Conservation (phyloP, 257 asterid species). For the Plantago major region DNA sequence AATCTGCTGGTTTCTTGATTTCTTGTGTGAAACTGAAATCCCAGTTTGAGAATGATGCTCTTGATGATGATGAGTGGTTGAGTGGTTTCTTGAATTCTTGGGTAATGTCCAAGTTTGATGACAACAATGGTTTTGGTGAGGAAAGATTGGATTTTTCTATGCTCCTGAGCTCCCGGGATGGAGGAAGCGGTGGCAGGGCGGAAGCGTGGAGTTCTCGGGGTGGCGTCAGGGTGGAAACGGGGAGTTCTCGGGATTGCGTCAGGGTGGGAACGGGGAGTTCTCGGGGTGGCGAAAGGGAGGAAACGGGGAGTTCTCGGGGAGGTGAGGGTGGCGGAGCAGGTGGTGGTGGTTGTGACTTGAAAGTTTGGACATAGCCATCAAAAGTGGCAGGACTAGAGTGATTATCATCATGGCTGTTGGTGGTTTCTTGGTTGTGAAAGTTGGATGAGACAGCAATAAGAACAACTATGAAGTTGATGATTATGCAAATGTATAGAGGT, state of each 20-base stretch:
- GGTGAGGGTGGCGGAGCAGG: conserved; percentile 19
- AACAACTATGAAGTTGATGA: conserved; percentile 37
- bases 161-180: not conserved
- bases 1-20: not conserved
- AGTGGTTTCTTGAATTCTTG: conserved; percentile 5
- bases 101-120: not conserved
- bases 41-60: not conserved
- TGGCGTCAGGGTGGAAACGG: not conserved
- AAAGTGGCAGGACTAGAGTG: not conserved
- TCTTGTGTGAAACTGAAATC: not conserved
- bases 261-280: not conserved
- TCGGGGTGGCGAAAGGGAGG: conserved; percentile 1
- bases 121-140: not conserved
- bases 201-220: not conserved
- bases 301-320: not conserved
- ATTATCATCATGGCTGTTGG: conserved; percentile 2
- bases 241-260: not conserved
- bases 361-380: conserved; percentile 13
- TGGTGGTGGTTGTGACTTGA: conserved; percentile 18
- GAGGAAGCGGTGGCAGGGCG: conserved; percentile 14
- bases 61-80: conserved; percentile 4
- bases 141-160: conserved; percentile 9
- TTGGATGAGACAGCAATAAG: conserved; percentile 36
- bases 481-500: conserved; percentile 26
- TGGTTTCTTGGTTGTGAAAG: conserved; percentile 19